Base-by-base conservation (phyloP, 192 early-diverging fungal genomes). In the Spinellus fusiger region DNA sequence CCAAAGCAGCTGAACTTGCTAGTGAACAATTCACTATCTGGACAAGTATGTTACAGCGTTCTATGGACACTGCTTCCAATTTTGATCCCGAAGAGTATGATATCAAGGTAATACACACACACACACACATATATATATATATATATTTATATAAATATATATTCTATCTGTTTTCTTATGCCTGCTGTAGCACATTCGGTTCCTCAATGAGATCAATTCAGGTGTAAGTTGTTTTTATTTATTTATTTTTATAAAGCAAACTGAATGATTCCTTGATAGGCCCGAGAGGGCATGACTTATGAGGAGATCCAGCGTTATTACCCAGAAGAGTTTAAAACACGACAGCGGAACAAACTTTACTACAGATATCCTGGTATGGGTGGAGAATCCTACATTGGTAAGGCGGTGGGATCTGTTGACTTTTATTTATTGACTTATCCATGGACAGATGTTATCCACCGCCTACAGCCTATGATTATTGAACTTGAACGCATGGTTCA, bases 291-390 rank as follows among this genome's bases (percentile, higher is more conserved):
- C 37, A 84, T 90, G 78, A 86, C 90, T 0, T 89, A 89, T 56
- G 62, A 73, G 0, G 89, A 98, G 62, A 96, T 98, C 60, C 76
- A 93, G 48, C 47, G 69, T 38, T 49, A 71, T 29, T 91, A 88
- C 56, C 96, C 96, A 10, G 83, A 86, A 27, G 94, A 96, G 65
- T 95, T 78, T 61, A 73, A 77, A 23, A 86, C 84, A 20, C 84
- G 94, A n/a, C 77, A 83, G 65, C 70, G 79, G 32, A 88, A 93
- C 78, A 98, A 98, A 73, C 81, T 98, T 40, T 81, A 88, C 67
- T 96, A 95, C 54, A 83, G 96, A 20, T 98, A 97, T 71, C 95
- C 96, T 12, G 96, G 96, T 8, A 86, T 92, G 56, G 96, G 96
- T 38, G 95, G 95, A 34, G 96, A 98, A 74, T 91, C 88, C 18